Percentiles rank a stretch among this genome's conserved stretches.
Evolutionary conservation across 202 grass and related monocot genomes (phyloP).

Genomic region (Panicum virgatum): DNA sequence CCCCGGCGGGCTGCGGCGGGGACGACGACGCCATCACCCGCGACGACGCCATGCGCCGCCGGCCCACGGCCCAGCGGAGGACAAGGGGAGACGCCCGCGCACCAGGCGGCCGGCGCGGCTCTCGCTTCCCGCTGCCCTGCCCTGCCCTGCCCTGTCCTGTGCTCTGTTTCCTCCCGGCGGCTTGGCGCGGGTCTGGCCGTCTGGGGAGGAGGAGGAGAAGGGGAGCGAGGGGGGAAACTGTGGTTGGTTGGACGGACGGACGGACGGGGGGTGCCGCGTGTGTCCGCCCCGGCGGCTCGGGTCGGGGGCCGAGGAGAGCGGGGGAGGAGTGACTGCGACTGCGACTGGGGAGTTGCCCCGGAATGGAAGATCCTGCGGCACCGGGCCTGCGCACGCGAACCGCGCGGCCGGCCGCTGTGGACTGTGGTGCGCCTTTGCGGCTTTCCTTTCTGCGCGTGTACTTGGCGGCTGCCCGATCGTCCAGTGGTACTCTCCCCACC

Average conservation of each 20-base stretch:
- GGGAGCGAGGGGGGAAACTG: neutral
- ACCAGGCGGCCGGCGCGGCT: neutral
- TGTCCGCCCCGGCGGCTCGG: neutral
- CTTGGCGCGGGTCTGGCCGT: neutral
- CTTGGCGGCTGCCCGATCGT: neutral
- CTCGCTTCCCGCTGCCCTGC: neutral
- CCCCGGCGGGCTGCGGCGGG: constrained; percentile 18
- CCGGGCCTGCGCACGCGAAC: neutral
- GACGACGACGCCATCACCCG: constrained; percentile 79
- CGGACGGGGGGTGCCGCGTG: neutral
- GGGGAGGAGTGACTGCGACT: no score
- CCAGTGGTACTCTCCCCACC: no score
- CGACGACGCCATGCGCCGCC: constrained; percentile 73
- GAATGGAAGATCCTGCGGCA: neutral
- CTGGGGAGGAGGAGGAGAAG: neutral
- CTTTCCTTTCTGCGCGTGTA: neutral
- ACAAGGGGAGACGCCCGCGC: no score
- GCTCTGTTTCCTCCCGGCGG: neutral
- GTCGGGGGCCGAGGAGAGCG: neutral
- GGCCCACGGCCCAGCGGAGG: neutral
- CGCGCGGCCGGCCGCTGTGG: neutral
- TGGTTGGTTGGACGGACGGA: neutral
- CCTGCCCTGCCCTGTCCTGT: neutral
- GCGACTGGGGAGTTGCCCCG: no score
- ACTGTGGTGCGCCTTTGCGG: neutral